phyloP scores from a whole-genome alignment of 768 basidiomycete species.

The Royoungia palumana region DNA sequence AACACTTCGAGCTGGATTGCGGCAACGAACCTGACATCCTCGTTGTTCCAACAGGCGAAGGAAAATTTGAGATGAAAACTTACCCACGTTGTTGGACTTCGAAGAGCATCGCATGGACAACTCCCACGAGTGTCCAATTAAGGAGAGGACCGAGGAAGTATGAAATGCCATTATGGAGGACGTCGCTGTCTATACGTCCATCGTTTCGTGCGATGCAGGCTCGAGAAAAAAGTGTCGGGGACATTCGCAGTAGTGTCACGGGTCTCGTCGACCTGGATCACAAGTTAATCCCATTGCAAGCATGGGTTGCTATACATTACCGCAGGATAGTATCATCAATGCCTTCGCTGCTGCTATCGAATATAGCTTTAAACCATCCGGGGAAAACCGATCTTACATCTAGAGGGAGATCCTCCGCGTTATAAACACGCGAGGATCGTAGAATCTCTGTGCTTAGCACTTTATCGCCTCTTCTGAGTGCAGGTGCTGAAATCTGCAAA shows the following conservation, averaged over 20 bases:
- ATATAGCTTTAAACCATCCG: constrained; percentile 74
- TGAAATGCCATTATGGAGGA: constrained; percentile 68
- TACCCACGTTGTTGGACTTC: constrained; percentile 61
- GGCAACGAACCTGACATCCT: constrained; percentile 41
- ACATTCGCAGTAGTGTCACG: constrained; percentile 61
- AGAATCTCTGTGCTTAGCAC: constrained; percentile 51
- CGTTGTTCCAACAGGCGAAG: neutral
- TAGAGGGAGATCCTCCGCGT: constrained; percentile 37
- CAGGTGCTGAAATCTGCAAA: constrained; percentile 47
- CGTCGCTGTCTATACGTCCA: constrained; percentile 63
- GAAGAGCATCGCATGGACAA: constrained; percentile 57
- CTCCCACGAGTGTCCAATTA: constrained; percentile 77
- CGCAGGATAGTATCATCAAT: constrained; percentile 78
- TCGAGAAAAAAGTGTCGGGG: constrained; percentile 61
- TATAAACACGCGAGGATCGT: constrained; percentile 43
- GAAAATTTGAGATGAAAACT: constrained; percentile 11
- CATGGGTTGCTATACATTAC: constrained; percentile 31
- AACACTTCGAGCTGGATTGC: constrained; percentile 60
- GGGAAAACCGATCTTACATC: constrained; percentile 46
- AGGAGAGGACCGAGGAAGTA: constrained; percentile 73
- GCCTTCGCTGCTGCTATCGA: constrained; percentile 73
- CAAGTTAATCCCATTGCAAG: neutral
- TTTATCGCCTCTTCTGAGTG: constrained; percentile 45
- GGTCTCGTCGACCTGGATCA: constrained; percentile 64
- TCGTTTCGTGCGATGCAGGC: constrained; percentile 50